Percentiles rank a stretch among this genome's conserved stretches.
phyloP scores from a whole-genome alignment of 2,329 filamentous ascomycete species.

The Emmonsiellopsis sp. region DNA sequence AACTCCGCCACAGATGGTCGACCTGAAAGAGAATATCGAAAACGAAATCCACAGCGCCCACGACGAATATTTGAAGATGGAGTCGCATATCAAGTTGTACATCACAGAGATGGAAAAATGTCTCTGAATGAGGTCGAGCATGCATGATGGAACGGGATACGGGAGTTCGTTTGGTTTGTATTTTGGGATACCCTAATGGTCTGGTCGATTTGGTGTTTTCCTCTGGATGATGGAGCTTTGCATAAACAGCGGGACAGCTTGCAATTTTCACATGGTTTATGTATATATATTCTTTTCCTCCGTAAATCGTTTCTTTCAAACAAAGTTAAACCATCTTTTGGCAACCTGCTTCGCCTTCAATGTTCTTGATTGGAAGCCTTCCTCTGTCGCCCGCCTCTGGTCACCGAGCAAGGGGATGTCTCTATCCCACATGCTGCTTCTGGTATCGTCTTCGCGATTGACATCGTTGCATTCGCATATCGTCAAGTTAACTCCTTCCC shows the following conservation, averaged over 20 bases:
- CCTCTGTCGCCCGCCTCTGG: slow-evolving; percentile 38
- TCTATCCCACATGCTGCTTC: slow-evolving; percentile 37
- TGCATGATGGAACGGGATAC: not conserved
- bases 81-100: slow-evolving; percentile 93
- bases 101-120: slow-evolving; percentile 98
- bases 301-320: slow-evolving; percentile 17
- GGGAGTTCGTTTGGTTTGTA: not conserved
- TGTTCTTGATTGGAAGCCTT: slow-evolving; percentile 49
- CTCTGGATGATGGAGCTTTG: not conserved
- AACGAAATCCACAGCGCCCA: slow-evolving; percentile 83
- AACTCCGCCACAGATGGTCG: slow-evolving; percentile 63
- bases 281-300: not conserved
- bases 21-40: slow-evolving; percentile 95
- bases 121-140: slow-evolving; percentile 36
- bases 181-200: slow-evolving; percentile 2
- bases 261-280: not conserved
- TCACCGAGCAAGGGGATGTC: slow-evolving; percentile 55
- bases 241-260: not conserved
- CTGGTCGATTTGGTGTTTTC: not conserved
- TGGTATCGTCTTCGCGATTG: slow-evolving; percentile 21
- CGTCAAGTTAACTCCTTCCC: slow-evolving; percentile 22
- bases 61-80: slow-evolving; percentile 95
- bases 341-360: slow-evolving; percentile 51
- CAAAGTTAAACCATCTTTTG: slow-evolving; percentile 57
- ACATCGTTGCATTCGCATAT: slow-evolving; percentile 34